Evolutionary conservation across 257 asterid species (phyloP).

Genomic region (Voacanga thouarsii): DNA sequence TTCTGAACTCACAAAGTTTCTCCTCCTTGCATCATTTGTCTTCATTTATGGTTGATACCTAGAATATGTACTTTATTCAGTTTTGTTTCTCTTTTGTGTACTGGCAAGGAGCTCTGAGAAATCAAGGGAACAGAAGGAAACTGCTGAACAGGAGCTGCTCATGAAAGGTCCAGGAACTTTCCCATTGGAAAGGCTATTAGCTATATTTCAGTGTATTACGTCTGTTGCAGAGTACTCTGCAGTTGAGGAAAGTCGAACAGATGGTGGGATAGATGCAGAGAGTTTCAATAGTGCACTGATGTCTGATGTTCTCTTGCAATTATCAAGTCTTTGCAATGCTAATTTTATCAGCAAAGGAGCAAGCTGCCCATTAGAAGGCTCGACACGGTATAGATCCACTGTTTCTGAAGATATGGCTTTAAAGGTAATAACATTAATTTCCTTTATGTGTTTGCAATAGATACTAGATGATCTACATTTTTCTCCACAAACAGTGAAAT

Average conservation of each 20-base stretch:
- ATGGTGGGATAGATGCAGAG: conserved; percentile 37
- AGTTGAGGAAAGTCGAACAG: conserved; percentile 48
- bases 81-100: not conserved
- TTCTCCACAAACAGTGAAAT: conserved; percentile 12
- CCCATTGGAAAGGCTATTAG: conserved; percentile 89
- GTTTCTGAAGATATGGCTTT: conserved; percentile 78
- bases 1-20: not conserved
- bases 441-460: conserved; percentile 8
- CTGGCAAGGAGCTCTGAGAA: conserved; percentile 69
- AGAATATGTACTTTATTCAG: not conserved
- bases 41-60: not conserved
- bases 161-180: conserved; percentile 96
- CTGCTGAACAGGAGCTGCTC: conserved; percentile 70
- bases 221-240: conserved; percentile 62
- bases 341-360: conserved; percentile 81
- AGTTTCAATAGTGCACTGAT: conserved; percentile 43
- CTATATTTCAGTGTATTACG: conserved; percentile 81
- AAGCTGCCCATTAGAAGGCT: conserved; percentile 94
- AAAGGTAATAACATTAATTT: conserved; percentile 44
- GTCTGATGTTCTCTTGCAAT: conserved; percentile 81
- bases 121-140: conserved; percentile 70
- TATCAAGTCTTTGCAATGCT: conserved; percentile 89
- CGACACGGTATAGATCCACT: conserved; percentile 72
- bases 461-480: not conserved
- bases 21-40: not conserved